Evolutionary conservation across 2,329 filamentous ascomycete species (phyloP), one percentile per base, ranked within the genome.

Genomic region (Tolypocladium sp.): DNA sequence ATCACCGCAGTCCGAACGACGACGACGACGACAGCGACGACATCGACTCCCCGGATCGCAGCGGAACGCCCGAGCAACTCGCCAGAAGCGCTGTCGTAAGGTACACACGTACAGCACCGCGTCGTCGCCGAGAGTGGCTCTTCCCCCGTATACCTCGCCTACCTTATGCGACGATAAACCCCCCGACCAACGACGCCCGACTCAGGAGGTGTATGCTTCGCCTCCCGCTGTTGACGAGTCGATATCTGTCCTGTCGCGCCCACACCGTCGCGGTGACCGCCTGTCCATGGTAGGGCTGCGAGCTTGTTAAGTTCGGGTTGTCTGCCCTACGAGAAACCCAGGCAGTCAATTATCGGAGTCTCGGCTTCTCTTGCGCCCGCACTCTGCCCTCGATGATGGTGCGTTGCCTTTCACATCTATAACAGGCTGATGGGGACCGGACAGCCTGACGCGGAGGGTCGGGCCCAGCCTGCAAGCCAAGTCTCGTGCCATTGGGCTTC

Each of bases 381-480:
- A 65, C 66, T 66, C 65, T 71, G 68, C 70, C 68, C 71, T 74
- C 73, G 74, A 80, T 80, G 77, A 80, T 80, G 78, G 78, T 80
- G 71, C 69, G 78, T 79, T 62, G 57, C 60, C 41, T 59, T 42
- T 33, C 44, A 38, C 52, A 56, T 54, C 55, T 35, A 46, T 41
- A 55, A 27, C 42, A 20, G n/a, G 37, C 27, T 20, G 30, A 22
- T n/a, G 27, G 17, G 9, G 38, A n/a, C 22, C 30, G 22, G 25
- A 41, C 15, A 9, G 15, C 37, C n/a, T 7, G 46, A 15, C 8
- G 3, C 8, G 15, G 17, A 1, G 4, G 6, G 27, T 4, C 27
- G 15, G 15, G 25, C 27, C 20, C 30, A 30, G 27, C 46, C 20
- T 33, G 46, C 27, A 30, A 33, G 15, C 8, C 27, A 4, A 20